Evolutionary conservation across 768 basidiomycete genomes (phyloP), one percentile per base, ranked within the genome.

Genomic region (Hygrocybe coccinea): DNA sequence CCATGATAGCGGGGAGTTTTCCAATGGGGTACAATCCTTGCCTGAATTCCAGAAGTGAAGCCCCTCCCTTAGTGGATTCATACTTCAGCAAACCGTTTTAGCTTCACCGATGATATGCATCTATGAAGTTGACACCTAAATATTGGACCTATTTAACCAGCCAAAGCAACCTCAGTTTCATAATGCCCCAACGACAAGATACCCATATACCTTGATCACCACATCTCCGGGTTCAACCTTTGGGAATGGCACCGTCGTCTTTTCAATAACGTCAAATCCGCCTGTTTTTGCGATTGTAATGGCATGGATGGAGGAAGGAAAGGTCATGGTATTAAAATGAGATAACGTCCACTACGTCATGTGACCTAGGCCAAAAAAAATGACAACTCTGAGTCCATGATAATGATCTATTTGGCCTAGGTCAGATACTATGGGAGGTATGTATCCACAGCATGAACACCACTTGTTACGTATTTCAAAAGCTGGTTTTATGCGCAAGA

Each of bases 121-220:
- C 88, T 65, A 88, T 91, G 67, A 89, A 97, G 74, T 97, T 97
- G 62, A 95, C 79, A 6, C 90, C 91, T 8, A 78, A 72, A 61
- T 85, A 92, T 61, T 90, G 82, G 21, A 85, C 76, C 87, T 53
- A 25, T 14, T 12, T 2, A n/a, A 22, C 10, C 33, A n/a, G n/a
- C n/a, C n/a, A n/a, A n/a, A n/a, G n/a, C n/a, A 5, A 29, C 29
- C 8, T 29, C 29, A 29, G 8, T 29, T 29, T 29, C 29, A 8
- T n/a, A n/a, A n/a, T n/a, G n/a, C n/a, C n/a, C 29, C 29, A 29
- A 29, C 8, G 29, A 29, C 36, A 46, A 2, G 5, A 35, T 22
- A 7, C 7, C 12, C 5, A 11, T 61, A 8, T 45, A 73, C 77
- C 66, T 74, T 74, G 73, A 79, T 74, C 17, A 78, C 72, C 53